These are phyloP conservation scores for Umbelopsis ramanniana DNA, from an alignment of 192 early-diverging fungal species.

Conservation along the genomic window DNA sequence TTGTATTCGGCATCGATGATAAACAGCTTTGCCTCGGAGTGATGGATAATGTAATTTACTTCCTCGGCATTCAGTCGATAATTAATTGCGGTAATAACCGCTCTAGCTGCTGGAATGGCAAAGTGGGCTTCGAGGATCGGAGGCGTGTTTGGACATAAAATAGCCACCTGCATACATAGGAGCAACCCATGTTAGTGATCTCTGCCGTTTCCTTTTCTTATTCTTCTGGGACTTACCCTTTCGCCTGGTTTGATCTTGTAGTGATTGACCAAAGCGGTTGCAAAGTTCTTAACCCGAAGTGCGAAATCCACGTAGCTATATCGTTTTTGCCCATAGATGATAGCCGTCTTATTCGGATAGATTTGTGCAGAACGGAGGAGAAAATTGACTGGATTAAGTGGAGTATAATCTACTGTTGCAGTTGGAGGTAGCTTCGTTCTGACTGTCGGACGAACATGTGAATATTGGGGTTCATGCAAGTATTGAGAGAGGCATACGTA, in stretches of 20 bases:
- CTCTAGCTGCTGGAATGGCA: slow-evolving; percentile 60
- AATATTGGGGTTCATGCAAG: neutral
- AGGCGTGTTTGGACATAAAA: slow-evolving; percentile 61
- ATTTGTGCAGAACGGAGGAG: slow-evolving; percentile 53
- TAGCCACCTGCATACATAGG: slow-evolving; percentile 39
- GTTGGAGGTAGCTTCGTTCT: neutral
- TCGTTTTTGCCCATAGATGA: slow-evolving; percentile 43
- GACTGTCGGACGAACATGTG: neutral
- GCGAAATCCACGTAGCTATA: slow-evolving; percentile 54
- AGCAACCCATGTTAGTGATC: neutral
- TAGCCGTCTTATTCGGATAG: slow-evolving; percentile 51
- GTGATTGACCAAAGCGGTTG: slow-evolving; percentile 45
- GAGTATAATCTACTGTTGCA: slow-evolving; percentile 27
- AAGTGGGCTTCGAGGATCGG: slow-evolving; percentile 63
- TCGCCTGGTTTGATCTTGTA: slow-evolving; percentile 47
- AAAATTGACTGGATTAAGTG: slow-evolving; percentile 59
- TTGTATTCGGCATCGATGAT: slow-evolving; percentile 54
- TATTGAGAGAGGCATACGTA: neutral
- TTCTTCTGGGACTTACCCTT: neutral
- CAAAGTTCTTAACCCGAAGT: slow-evolving; percentile 48
- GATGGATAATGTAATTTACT: slow-evolving; percentile 59
- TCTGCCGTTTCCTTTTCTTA: neutral
- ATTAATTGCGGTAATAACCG: slow-evolving; percentile 62
- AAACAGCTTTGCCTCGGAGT: slow-evolving; percentile 52
- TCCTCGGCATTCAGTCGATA: slow-evolving; percentile 54